A percentile compares a stretch with the other conserved stretches of the same genome.
phyloP scores from a whole-genome alignment of 345 rosid genomes.

The Salix caprea region DNA sequence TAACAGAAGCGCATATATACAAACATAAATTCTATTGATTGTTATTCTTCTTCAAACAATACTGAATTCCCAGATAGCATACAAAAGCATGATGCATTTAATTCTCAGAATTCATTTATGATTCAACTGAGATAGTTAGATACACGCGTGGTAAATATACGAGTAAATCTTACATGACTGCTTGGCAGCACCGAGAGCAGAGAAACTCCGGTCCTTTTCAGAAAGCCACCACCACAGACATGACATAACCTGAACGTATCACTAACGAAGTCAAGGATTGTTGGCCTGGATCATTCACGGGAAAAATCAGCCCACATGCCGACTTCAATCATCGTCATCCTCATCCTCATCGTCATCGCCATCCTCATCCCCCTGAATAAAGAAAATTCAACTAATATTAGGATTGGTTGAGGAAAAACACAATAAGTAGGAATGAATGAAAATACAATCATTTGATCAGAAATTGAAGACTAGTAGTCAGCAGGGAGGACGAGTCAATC shows the following conservation, averaged over 20 bases:
- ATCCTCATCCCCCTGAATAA: not conserved
- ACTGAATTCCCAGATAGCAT: not conserved
- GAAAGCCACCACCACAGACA: constrained; percentile 6
- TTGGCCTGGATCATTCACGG: not conserved
- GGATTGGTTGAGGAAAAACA: not conserved
- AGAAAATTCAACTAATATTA: not conserved
- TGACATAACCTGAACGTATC: not conserved
- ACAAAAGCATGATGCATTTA: not conserved
- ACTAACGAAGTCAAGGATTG: constrained; percentile 10
- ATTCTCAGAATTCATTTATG: not conserved
- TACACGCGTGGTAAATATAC: not conserved
- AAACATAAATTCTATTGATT: not conserved
- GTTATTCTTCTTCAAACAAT: not conserved
- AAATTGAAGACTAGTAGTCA: not conserved
- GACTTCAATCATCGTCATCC: not conserved
- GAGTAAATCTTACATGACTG: constrained; percentile 1
- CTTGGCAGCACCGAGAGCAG: constrained; percentile 3
- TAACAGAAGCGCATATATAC: not conserved
- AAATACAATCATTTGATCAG: not conserved
- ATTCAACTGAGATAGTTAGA: not conserved
- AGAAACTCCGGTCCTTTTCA: not conserved
- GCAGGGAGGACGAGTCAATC: not conserved
- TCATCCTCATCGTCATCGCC: not conserved
- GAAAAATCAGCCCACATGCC: not conserved
- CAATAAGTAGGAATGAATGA: not conserved